phyloP scores from a whole-genome alignment of 306 rosid genomes.

The Macrotyloma uniflorum region DNA sequence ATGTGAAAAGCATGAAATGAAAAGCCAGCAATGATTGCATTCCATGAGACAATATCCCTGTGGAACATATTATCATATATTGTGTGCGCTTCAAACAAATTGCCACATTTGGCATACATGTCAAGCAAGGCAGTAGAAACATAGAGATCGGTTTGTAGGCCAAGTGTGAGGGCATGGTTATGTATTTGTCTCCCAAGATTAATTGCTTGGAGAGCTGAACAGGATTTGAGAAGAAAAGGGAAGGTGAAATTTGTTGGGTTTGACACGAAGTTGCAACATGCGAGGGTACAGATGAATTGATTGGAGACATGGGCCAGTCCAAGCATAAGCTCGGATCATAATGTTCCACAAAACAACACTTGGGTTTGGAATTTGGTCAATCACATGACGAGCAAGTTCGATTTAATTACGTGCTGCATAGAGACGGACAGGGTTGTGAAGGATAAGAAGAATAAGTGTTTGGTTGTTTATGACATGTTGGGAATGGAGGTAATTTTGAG shows the following conservation, averaged over 20 bases:
- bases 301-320: constrained; percentile 47
- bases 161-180: constrained; percentile 37
- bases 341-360: constrained; percentile 47
- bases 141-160: constrained; percentile 46
- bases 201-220: constrained; percentile 45
- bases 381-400: constrained; percentile 47
- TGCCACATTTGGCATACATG: constrained; percentile 55
- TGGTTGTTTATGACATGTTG: constrained; percentile 19
- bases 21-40: constrained; percentile 52
- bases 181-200: constrained; percentile 50
- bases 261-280: constrained; percentile 41
- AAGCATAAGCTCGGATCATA: constrained; percentile 57
- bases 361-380: constrained; percentile 52
- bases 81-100: constrained; percentile 41
- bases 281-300: constrained; percentile 44
- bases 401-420: constrained; percentile 41
- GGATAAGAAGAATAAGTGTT: constrained; percentile 25
- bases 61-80: constrained; percentile 40
- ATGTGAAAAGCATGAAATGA: constrained; percentile 41
- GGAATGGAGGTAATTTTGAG: constrained; percentile 25
- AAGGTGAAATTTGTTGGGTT: constrained; percentile 53
- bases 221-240: constrained; percentile 58
- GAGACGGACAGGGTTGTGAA: constrained; percentile 40
- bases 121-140: constrained; percentile 53
- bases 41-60: constrained; percentile 55